Percentiles rank a stretch among this genome's conserved stretches.
These are phyloP conservation scores for Exophiala phaeomuriformis DNA, from an alignment of 2,329 filamentous ascomycete species.

Conservation along the genomic window DNA sequence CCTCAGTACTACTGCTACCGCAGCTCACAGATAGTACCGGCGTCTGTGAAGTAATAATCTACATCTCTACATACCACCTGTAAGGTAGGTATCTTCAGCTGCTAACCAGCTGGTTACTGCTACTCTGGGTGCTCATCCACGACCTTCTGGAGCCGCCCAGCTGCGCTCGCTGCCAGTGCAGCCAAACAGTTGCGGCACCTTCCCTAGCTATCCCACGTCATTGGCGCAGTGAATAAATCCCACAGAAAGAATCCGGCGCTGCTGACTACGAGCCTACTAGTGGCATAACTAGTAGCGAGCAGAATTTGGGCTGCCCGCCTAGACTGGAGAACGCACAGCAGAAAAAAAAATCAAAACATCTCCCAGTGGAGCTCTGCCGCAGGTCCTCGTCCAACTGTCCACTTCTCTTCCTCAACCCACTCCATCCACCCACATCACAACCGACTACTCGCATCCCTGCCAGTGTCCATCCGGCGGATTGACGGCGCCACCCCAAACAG, in stretches of 20 bases:
- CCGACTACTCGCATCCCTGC: slow-evolving; percentile 12
- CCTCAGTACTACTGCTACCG: no score
- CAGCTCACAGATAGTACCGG: no score
- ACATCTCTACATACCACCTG: no score
- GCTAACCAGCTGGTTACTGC: no score
- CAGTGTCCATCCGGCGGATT: slow-evolving; percentile 1
- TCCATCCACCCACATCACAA: neutral
- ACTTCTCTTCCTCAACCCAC: slow-evolving; percentile 1
- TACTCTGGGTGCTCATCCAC: neutral
- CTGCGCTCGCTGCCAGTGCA: neutral
- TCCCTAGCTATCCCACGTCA: neutral
- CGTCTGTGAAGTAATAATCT: no score
- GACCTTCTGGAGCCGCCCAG: neutral
- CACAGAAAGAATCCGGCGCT: no score
- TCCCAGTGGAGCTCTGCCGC: neutral
- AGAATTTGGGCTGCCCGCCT: neutral
- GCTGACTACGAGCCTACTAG: neutral
- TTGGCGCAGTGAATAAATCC: neutral
- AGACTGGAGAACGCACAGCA: neutral
- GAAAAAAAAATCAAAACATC: neutral
- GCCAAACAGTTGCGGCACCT: neutral
- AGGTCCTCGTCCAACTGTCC: slow-evolving; percentile 3
- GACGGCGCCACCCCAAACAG: slow-evolving; percentile 10
- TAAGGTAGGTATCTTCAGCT: no score
- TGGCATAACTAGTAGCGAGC: neutral